Conservation (phyloP, 768 basidiomycete genomes). For the Podaxis carcinomalis region DNA sequence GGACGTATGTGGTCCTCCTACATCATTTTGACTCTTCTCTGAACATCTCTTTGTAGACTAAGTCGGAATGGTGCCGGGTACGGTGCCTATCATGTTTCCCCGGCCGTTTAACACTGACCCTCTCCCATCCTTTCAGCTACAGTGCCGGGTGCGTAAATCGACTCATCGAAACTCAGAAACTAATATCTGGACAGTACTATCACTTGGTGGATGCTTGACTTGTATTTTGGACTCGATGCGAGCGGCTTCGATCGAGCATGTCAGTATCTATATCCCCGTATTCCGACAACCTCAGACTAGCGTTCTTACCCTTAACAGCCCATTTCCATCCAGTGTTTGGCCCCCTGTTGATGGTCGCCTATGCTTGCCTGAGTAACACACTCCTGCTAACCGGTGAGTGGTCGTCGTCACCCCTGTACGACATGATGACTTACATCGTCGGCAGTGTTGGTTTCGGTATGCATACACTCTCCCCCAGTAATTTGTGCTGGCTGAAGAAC, state of each 20-base stretch:
- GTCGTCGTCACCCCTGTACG: neutral
- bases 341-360: slow-evolving; percentile 85
- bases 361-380: slow-evolving; percentile 91
- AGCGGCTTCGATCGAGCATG: slow-evolving; percentile 81
- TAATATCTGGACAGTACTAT: slow-evolving; percentile 34
- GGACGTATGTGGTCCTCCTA: slow-evolving; percentile 62
- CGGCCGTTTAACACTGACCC: neutral
- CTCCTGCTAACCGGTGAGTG: slow-evolving; percentile 75
- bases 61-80: slow-evolving; percentile 58
- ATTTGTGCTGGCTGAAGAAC: neutral
- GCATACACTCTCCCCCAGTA: slow-evolving; percentile 17
- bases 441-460: slow-evolving; percentile 73
- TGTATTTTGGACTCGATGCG: slow-evolving; percentile 95
- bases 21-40: slow-evolving; percentile 1
- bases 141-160: slow-evolving; percentile 22
- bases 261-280: slow-evolving; percentile 31
- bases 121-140: slow-evolving; percentile 19
- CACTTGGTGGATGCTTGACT: slow-evolving; percentile 93
- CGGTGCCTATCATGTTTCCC: slow-evolving; percentile 15
- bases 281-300: neutral
- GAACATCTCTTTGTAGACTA: slow-evolving; percentile 38
- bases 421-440: slow-evolving; percentile 9
- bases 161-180: neutral
- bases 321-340: slow-evolving; percentile 87
- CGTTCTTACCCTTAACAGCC: slow-evolving; percentile 27